Evolutionary conservation across 176 grass and related monocot species (phyloP).

Genomic region (Calamus simplicifolius): DNA sequence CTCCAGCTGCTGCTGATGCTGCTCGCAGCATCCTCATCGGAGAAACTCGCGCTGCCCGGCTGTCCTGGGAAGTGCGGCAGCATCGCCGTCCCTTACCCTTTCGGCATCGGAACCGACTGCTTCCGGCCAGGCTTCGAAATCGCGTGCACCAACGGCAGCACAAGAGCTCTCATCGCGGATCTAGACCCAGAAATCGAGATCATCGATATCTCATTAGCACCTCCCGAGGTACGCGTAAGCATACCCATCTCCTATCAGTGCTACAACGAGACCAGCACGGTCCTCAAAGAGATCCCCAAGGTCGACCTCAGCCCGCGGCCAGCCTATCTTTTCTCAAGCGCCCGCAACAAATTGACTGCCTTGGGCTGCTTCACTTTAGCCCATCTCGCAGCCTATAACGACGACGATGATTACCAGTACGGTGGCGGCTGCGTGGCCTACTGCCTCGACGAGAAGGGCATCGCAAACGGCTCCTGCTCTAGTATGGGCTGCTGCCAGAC

Average conservation of each 20-base stretch:
- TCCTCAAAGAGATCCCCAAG: neutral
- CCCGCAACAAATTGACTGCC: slow-evolving; percentile 24
- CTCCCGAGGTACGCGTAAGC: slow-evolving; percentile 7
- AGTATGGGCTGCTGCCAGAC: slow-evolving; percentile 50
- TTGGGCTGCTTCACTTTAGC: slow-evolving; percentile 31
- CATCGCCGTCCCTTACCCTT: slow-evolving; percentile 44
- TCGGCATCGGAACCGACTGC: slow-evolving; percentile 40
- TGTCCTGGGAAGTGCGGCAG: slow-evolving; percentile 40
- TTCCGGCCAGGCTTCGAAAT: slow-evolving; percentile 22
- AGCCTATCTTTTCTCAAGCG: slow-evolving; percentile 17
- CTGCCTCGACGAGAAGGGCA: slow-evolving; percentile 17
- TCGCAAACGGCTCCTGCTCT: slow-evolving; percentile 16
- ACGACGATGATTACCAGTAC: rapidly evolving
- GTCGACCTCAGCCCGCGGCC: neutral
- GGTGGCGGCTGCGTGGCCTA: slow-evolving; percentile 36
- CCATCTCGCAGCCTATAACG: slow-evolving; percentile 9
- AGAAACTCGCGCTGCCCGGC: slow-evolving; percentile 9
- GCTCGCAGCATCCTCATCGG: too few relatives aligned
- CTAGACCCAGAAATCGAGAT: neutral
- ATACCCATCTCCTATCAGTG: slow-evolving; percentile 13
- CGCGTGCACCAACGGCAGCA: slow-evolving; percentile 17
- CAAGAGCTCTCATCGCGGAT: slow-evolving; percentile 20
- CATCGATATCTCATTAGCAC: slow-evolving; percentile 4
- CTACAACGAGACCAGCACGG: slow-evolving; percentile 1
- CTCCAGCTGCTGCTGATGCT: too few relatives aligned